Evolutionary conservation across 768 basidiomycete species (phyloP), one percentile per base, ranked within the genome.

Genomic region (Rhizopogon salebrosus): DNA sequence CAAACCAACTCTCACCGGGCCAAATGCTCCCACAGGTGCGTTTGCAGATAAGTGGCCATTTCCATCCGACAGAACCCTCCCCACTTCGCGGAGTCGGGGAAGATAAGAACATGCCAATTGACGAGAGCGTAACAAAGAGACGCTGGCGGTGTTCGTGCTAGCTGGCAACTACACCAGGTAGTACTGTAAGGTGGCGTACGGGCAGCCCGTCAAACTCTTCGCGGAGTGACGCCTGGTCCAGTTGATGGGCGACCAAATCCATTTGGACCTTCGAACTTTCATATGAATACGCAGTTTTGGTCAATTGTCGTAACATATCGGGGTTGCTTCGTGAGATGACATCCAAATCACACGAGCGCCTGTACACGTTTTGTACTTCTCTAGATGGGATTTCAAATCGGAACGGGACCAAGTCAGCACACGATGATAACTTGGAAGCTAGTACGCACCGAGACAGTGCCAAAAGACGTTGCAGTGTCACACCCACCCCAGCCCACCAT

Each of bases 381-480:
- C 57, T 13, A 92, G 73, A 20, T 80, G 66, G 1, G 72, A 72
- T 58, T 85, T 72, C 23, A 14, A 76, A 70, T 34, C 87, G 84
- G 55, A 79, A 84, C 91, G 92, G 59, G 6, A 37, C 39, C 20
- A 35, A 34, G 38, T 41, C n/a, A 54, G 10, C 18, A 16, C 8
- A 34, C 52, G n/a, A 56, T 50, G 20, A 41, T 52, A 37, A 41
- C 34, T 34, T 35, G 36, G 16, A 41, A 29, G 31, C 18, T 22
- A 34, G 10, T 24, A 24, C 35, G 40, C 61, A 92, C 91, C 58
- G 93, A 69, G 26, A 76, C 77, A 93, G 66, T 92, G 90, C 0
- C 85, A 83, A 52, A 93, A 92, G 24, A 92, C 70, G 60, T 93
- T 93, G 54, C 82, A 87, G 62, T 92, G 89, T 88, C 90, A 94